Base-by-base conservation (phyloP, 2,329 filamentous ascomycete genomes). In the Nemania serpens region DNA sequence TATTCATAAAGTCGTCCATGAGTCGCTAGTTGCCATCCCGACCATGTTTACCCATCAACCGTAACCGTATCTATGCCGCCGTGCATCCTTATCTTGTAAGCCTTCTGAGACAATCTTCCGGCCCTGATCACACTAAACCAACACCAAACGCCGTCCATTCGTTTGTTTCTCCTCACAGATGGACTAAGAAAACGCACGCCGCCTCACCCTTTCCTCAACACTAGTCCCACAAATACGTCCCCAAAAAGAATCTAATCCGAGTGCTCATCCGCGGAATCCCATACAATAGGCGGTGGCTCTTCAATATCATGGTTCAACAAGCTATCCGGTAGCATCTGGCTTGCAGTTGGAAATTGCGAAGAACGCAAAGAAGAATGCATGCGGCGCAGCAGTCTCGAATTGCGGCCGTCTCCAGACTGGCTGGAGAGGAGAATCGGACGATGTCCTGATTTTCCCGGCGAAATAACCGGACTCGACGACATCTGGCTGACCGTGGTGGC, bases 241-340 rank as follows among this genome's bases (percentile, higher is more conserved):
- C 2, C 6, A 12, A 36, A 57, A 50, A 22, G n/a, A 13, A 22
- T 13, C 65, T 17, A 72, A 45, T 72, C 71, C 3, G 70, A 71
- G 43, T 68, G 55, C 41, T 79, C 78, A 41, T 77, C 78, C 12
- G 78, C 78, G 36, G 78, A 80, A 63, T 81, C 78, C 61, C 74
- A 71, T n/a, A 81, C 70, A 18, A 78, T 77, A 5, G 72, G 68
- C 15, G 78, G 77, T 33, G 75, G 76, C 15, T 71, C 73, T 5
- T 75, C 72, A 33, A 75, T 69, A 63, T 71, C 74, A 29, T 78
- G 76, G 37, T 77, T 72, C 53, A 80, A 59, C 45, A 82, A 60
- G 63, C 79, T 81, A 20, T 81, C 79, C 11, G 83, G 79, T 58
- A 86, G 71, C 74, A 83, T 78, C 71, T 85, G 82, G 62, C 82